Evolutionary conservation across 2,329 filamentous ascomycete species (phyloP).

Genomic region (Paracorniculantispora psalliotae): DNA sequence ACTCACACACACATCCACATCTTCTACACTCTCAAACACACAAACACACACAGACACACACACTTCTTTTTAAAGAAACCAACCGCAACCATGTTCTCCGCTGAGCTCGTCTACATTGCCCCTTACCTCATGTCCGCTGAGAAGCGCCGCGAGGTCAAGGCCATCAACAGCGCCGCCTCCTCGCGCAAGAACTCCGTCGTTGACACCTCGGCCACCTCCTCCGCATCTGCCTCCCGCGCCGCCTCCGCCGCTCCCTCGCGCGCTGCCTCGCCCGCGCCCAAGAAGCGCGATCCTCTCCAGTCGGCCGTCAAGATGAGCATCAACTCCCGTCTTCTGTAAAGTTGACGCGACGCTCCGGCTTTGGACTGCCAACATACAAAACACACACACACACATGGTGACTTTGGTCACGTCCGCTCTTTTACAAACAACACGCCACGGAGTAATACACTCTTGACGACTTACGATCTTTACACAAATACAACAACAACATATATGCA

Average conservation of each 20-base stretch:
- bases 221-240: not conserved
- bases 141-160: slow-evolving; percentile 2
- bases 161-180: slow-evolving; percentile 11
- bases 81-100: slow-evolving; percentile 4
- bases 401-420: not conserved
- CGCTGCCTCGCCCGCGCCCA: not conserved
- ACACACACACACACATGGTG: not conserved
- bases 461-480: not conserved
- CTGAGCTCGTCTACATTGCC: slow-evolving; percentile 13
- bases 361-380: not conserved
- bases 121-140: slow-evolving; percentile 12
- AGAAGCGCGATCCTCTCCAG: not conserved
- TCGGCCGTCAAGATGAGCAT: slow-evolving; percentile 7
- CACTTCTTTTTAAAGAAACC: not conserved
- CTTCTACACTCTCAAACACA: not conserved
- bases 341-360: too few relatives aligned
- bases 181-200: slow-evolving; percentile 12
- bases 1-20: slow-evolving; percentile 9
- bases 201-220: not conserved
- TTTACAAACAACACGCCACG: not conserved
- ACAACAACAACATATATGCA: not conserved
- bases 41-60: not conserved
- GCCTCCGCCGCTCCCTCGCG: not conserved
- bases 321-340: not conserved
- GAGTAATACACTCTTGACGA: not conserved